phyloP scores from a whole-genome alignment of 1,139 yeast genomes.

The Blastobotrys buckinghamii region DNA sequence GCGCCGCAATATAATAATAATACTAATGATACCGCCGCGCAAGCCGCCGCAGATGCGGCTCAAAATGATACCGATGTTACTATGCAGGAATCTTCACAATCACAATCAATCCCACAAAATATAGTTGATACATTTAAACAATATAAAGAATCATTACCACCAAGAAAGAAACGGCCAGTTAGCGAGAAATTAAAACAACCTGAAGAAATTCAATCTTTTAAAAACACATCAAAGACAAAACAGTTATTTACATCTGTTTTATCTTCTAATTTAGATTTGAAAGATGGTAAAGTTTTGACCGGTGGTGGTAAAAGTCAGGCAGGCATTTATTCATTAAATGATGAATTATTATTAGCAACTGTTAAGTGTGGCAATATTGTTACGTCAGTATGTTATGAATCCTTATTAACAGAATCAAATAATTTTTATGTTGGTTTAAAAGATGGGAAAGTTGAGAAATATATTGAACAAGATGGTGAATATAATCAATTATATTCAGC shows the following conservation, averaged over 20 bases:
- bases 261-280: constrained; percentile 15
- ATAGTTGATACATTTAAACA: neutral
- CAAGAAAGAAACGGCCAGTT: constrained; percentile 3
- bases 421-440: constrained; percentile 20
- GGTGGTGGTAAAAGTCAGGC: constrained; percentile 28
- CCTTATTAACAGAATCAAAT: no score
- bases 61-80: neutral
- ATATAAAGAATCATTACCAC: neutral
- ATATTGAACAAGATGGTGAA: neutral
- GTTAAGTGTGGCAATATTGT: constrained; percentile 25
- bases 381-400: constrained; percentile 24
- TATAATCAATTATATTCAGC: neutral
- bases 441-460: constrained; percentile 21
- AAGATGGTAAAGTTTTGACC: constrained; percentile 16
- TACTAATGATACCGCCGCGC: neutral
- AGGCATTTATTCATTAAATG: constrained; percentile 19
- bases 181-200: neutral
- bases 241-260: constrained; percentile 24
- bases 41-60: neutral
- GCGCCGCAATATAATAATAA: constrained; percentile 9
- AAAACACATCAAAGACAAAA: constrained; percentile 18
- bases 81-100: neutral
- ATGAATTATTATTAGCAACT: constrained; percentile 9
- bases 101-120: neutral
- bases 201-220: neutral